These are phyloP conservation scores for Kwoniella botswanensis DNA, from an alignment of 768 basidiomycete genomes.

Conservation along the genomic window DNA sequence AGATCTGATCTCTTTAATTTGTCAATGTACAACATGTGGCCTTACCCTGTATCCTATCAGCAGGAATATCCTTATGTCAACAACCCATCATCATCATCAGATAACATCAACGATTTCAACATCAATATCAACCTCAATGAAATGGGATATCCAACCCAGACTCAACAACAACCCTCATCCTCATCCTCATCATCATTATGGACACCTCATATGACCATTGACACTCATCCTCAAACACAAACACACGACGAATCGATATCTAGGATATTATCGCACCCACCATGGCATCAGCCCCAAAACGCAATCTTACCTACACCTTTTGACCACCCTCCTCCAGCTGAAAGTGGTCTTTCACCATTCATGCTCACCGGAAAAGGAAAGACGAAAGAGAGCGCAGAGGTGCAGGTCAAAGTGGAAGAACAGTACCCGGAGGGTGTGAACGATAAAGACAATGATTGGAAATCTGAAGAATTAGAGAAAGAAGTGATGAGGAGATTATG, in stretches of 20 bases:
- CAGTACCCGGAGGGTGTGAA: not conserved
- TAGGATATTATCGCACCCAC: not conserved
- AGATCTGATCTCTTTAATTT: too few relatives aligned
- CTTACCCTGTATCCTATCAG: too few relatives aligned
- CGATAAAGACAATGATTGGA: not conserved
- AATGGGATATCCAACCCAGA: too few relatives aligned
- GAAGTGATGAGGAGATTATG: constrained; percentile 5
- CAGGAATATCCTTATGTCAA: too few relatives aligned
- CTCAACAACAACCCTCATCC: not conserved
- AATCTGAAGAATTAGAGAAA: constrained; percentile 1
- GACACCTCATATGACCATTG: not conserved
- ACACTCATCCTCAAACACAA: not conserved
- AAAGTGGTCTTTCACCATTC: constrained; percentile 2
- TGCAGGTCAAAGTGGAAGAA: not conserved
- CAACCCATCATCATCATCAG: too few relatives aligned
- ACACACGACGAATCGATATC: not conserved
- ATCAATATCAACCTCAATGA: not conserved
- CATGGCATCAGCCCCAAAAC: constrained; percentile 6
- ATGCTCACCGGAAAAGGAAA: too few relatives aligned
- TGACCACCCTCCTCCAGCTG: constrained; percentile 15
- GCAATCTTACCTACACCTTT: not conserved
- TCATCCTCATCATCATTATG: not conserved
- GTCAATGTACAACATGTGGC: too few relatives aligned
- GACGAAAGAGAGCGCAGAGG: not conserved
- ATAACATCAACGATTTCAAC: not conserved